A percentile compares a stretch with the other conserved stretches of the same genome.
phyloP scores from a whole-genome alignment of 2,329 filamentous ascomycete species.

The Cadophora gregata region DNA sequence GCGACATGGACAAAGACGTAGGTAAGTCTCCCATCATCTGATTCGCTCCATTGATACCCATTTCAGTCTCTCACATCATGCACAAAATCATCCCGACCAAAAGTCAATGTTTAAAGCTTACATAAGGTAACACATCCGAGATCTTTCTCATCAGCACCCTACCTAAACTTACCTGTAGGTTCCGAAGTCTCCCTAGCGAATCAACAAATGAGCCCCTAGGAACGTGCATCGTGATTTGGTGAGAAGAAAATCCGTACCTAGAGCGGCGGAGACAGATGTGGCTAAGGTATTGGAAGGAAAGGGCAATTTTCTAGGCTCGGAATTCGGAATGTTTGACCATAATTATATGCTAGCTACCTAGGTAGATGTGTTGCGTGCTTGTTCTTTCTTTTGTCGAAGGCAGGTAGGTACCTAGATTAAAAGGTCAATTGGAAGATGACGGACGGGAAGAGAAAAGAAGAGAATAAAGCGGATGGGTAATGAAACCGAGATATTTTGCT shows the following conservation, averaged over 20 bases:
- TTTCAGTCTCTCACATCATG: neutral
- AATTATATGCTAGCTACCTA: no score
- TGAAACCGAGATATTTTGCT: constrained; percentile 7
- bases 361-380: neutral
- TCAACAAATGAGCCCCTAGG: neutral
- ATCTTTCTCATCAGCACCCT: no score
- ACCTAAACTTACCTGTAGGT: no score
- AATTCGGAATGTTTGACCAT: neutral
- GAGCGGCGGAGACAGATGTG: constrained; percentile 6
- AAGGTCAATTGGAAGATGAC: neutral
- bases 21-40: neutral
- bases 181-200: neutral
- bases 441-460: no score
- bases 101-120: neutral
- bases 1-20: no score
- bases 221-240: neutral
- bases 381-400: no score
- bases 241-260: neutral
- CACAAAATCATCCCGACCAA: neutral
- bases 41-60: constrained; percentile 14
- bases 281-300: constrained; percentile 7
- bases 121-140: no score
- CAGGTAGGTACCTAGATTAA: neutral
- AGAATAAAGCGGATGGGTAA: constrained; percentile 4
- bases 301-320: neutral